A percentile compares a stretch with the other conserved stretches of the same genome.
Evolutionary conservation across 2,329 filamentous ascomycete species (phyloP).

Genomic region (Nothophaeocryptopus gaeumannii): DNA sequence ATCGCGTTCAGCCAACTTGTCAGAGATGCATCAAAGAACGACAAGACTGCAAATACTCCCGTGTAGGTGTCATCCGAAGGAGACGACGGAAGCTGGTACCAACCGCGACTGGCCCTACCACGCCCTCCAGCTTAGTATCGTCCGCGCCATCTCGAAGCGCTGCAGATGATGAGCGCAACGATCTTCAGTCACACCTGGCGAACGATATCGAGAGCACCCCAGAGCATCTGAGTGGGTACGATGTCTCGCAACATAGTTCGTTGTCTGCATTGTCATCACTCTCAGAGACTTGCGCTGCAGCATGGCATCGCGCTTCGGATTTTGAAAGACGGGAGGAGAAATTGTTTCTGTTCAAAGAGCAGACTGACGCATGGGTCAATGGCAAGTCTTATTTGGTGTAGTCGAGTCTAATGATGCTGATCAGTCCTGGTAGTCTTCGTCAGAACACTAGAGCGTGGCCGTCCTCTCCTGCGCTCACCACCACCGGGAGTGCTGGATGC

Average conservation of each 20-base stretch:
- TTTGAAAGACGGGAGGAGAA: neutral
- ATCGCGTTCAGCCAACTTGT: neutral
- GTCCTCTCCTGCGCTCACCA: no score
- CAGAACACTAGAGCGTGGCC: no score
- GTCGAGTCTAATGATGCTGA: no score
- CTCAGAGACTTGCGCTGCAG: neutral
- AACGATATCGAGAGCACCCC: neutral
- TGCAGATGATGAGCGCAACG: no score
- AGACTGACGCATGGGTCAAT: neutral
- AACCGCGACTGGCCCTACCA: no score
- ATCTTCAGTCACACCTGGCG: neutral
- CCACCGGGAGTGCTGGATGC: constrained; percentile 13
- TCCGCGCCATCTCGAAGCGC: no score
- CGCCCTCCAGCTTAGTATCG: no score
- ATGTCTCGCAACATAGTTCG: neutral
- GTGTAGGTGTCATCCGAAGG: neutral
- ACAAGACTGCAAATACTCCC: neutral
- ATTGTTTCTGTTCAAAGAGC: neutral
- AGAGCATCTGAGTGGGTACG: neutral
- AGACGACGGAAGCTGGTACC: neutral
- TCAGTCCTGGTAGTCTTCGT: no score
- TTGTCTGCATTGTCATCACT: neutral
- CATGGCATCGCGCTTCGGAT: neutral
- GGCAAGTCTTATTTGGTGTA: neutral
- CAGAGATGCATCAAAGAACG: neutral